Percentiles rank a stretch among this genome's conserved stretches.
Evolutionary conservation across 2,329 filamentous ascomycete genomes (phyloP).

Genomic region (Botrytis sinoallii): DNA sequence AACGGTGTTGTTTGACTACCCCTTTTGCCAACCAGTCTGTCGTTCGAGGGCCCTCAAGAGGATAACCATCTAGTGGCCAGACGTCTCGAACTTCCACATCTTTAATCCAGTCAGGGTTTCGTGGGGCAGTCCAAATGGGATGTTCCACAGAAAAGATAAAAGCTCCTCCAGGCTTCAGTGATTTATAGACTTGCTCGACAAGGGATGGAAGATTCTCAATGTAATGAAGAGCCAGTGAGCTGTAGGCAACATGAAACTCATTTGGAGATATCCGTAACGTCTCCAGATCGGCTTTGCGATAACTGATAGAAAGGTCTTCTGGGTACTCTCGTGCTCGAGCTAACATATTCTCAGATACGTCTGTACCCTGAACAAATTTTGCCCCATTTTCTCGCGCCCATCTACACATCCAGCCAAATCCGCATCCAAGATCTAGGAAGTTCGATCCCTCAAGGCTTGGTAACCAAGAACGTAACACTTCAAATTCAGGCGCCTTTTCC

Average conservation of each 20-base stretch:
- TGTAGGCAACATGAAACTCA: background rate
- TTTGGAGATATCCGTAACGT: background rate
- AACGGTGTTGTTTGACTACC: conserved; percentile 48
- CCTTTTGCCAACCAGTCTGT: conserved; percentile 45
- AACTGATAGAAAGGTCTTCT: background rate
- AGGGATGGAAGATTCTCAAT: background rate
- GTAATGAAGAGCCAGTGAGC: background rate
- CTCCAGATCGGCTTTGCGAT: background rate
- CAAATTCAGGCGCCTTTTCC: background rate
- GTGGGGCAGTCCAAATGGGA: conserved; percentile 46
- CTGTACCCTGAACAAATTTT: background rate
- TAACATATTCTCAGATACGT: conserved; percentile 3
- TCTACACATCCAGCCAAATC: background rate
- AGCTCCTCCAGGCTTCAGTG: conserved; percentile 46
- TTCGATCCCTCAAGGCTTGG: background rate
- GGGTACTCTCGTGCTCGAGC: conserved; percentile 1
- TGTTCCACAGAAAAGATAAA: conserved; percentile 64
- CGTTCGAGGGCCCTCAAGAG: conserved; percentile 42
- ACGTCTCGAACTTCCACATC: conserved; percentile 38
- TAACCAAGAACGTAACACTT: background rate
- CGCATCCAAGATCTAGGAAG: conserved; percentile 1
- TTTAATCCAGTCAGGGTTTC: conserved; percentile 35
- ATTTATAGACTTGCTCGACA: background rate
- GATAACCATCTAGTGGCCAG: conserved; percentile 45
- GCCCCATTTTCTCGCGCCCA: background rate